These are phyloP conservation scores for Oxyria digyna DNA, from an alignment of 148 eudicot species.

Conservation along the genomic window DNA sequence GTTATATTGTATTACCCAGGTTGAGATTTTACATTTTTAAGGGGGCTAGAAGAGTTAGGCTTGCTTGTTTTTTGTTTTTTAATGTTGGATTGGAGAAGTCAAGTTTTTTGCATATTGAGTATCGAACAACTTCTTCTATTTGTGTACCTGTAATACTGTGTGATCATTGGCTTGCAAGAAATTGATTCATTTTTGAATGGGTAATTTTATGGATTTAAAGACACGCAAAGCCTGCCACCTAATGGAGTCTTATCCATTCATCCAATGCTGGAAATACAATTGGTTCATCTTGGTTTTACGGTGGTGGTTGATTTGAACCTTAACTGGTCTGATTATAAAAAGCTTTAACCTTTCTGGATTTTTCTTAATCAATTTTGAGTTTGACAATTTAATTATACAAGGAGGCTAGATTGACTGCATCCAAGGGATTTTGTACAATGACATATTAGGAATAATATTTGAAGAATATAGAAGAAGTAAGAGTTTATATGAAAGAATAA, in stretches of 20 bases:
- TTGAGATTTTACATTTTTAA: too few relatives aligned
- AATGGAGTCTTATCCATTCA: neutral
- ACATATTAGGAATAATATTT: neutral
- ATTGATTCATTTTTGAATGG: neutral
- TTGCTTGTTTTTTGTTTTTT: neutral
- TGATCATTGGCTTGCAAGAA: neutral
- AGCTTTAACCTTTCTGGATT: neutral
- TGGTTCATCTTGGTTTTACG: neutral
- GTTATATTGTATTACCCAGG: neutral
- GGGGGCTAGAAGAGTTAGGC: neutral
- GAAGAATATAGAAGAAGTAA: neutral
- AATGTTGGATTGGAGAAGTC: neutral
- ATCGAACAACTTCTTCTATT: neutral
- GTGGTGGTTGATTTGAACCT: neutral
- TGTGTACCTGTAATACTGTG: too few relatives aligned
- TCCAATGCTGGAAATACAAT: neutral
- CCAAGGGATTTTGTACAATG: neutral
- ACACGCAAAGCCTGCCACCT: neutral
- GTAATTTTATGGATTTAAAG: neutral
- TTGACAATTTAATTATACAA: neutral
- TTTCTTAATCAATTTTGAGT: neutral
- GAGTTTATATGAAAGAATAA: neutral
- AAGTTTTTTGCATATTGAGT: neutral
- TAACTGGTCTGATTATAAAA: neutral
- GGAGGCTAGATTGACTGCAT: neutral